A percentile compares a stretch with the other conserved stretches of the same genome.
phyloP scores from a whole-genome alignment of 1,284 basidiomycete genomes.

The Taiwanofungus camphoratus region DNA sequence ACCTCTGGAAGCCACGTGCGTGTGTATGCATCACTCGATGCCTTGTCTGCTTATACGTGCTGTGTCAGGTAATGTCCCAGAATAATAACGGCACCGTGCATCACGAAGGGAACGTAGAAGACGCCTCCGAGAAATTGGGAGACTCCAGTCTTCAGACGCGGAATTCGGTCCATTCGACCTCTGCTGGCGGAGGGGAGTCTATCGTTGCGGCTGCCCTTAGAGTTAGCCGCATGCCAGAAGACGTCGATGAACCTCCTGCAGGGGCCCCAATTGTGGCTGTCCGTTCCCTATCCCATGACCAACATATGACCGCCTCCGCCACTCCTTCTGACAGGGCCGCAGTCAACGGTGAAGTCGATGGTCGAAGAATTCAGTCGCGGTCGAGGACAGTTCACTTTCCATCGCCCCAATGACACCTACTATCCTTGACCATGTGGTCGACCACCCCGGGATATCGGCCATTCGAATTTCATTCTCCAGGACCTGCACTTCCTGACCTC shows the following conservation, averaged over 20 bases:
- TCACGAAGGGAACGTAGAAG: background rate
- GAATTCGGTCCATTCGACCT: too few relatives aligned
- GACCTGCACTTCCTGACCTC: too few relatives aligned
- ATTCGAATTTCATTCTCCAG: too few relatives aligned
- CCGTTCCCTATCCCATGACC: background rate
- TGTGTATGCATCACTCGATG: background rate
- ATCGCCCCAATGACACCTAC: slow-evolving; percentile 33
- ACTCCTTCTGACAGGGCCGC: background rate
- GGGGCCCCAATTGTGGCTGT: too few relatives aligned
- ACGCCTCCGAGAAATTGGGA: background rate
- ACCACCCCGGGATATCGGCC: too few relatives aligned
- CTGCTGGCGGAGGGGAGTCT: too few relatives aligned
- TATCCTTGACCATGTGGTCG: too few relatives aligned
- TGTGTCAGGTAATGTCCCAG: background rate
- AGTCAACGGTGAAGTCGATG: background rate
- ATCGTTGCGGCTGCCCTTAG: too few relatives aligned
- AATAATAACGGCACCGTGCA: background rate
- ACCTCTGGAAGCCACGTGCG: background rate
- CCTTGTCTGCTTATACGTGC: background rate
- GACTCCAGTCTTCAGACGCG: background rate
- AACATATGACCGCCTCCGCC: background rate
- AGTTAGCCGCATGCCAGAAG: too few relatives aligned
- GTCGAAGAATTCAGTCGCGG: background rate
- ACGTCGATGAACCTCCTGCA: too few relatives aligned
- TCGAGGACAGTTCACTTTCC: slow-evolving; percentile 25